phyloP scores from a whole-genome alignment of 148 eudicot species.

The Heliamphora exappendiculata region DNA sequence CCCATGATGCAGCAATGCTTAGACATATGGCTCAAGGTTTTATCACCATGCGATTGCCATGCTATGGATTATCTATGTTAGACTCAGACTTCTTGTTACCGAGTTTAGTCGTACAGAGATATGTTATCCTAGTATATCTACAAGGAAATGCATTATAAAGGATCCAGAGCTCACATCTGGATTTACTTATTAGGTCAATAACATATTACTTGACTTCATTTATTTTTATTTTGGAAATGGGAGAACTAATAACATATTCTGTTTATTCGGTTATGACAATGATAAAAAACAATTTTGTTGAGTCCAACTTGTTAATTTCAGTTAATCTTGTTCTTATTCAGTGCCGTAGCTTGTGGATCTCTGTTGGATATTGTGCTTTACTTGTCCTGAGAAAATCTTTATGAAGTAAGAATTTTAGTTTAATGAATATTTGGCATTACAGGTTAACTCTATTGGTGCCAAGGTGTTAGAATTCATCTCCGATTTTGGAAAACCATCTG shows the following conservation, averaged over 20 bases:
- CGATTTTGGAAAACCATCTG: conserved; percentile 80
- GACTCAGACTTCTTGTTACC: background rate
- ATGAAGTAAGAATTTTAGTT: background rate
- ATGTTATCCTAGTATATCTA: background rate
- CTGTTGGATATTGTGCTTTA: background rate
- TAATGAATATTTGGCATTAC: conserved; percentile 8
- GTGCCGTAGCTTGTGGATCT: background rate
- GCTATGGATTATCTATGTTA: background rate
- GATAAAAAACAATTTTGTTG: background rate
- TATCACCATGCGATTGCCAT: background rate
- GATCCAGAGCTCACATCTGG: background rate
- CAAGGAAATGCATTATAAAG: background rate
- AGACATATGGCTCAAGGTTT: background rate
- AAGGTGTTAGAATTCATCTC: conserved; percentile 84
- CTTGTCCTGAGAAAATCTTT: background rate
- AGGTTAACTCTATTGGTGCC: conserved; percentile 88
- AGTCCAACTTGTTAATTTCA: background rate
- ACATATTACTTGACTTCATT: background rate
- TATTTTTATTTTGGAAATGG: background rate
- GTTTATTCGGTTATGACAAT: background rate
- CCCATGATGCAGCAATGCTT: background rate
- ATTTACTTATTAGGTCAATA: background rate
- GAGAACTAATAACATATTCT: background rate
- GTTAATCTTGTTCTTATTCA: background rate
- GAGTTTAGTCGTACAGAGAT: background rate